Conservation (phyloP, 176 grass and related monocot genomes). For the Ensete ventricosum region DNA sequence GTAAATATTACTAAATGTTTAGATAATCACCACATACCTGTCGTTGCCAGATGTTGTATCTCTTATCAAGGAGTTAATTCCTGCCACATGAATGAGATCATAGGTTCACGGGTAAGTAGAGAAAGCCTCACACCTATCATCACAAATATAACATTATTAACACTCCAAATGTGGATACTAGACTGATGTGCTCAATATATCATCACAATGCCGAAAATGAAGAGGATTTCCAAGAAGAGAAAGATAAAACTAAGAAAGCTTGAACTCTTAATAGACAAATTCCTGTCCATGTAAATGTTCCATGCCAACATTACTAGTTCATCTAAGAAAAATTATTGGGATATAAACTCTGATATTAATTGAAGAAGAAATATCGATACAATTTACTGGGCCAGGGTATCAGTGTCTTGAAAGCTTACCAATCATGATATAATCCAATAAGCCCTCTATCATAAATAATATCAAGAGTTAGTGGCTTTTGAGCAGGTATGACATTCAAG, state of each 20-base stretch:
- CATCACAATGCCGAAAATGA: not conserved
- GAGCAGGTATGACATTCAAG: slow-evolving; percentile 86
- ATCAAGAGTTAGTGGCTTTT: slow-evolving; percentile 58
- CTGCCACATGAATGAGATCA: slow-evolving; percentile 78
- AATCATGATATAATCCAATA: slow-evolving; percentile 92
- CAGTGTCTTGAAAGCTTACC: slow-evolving; percentile 30
- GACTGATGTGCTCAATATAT: not conserved
- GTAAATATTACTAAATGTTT: not conserved
- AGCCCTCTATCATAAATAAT: slow-evolving; percentile 81
- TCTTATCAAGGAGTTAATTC: slow-evolving; percentile 63
- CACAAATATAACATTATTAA: slow-evolving; percentile 17
- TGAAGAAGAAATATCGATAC: not conserved
- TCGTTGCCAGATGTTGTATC: slow-evolving; percentile 37
- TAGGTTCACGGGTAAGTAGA: slow-evolving; percentile 93
- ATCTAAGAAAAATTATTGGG: not conserved
- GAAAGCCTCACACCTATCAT: slow-evolving; percentile 81
- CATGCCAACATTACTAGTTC: not conserved
- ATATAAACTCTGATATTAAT: not conserved
- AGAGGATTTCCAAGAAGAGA: not conserved
- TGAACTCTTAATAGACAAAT: not conserved
- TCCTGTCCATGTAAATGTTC: not conserved
- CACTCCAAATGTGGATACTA: not conserved
- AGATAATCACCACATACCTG: slow-evolving; percentile 40
- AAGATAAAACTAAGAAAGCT: not conserved
- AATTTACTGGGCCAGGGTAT: no score